These are phyloP conservation scores for Termitomyces heimii DNA, from an alignment of 768 basidiomycete species.

Conservation along the genomic window DNA sequence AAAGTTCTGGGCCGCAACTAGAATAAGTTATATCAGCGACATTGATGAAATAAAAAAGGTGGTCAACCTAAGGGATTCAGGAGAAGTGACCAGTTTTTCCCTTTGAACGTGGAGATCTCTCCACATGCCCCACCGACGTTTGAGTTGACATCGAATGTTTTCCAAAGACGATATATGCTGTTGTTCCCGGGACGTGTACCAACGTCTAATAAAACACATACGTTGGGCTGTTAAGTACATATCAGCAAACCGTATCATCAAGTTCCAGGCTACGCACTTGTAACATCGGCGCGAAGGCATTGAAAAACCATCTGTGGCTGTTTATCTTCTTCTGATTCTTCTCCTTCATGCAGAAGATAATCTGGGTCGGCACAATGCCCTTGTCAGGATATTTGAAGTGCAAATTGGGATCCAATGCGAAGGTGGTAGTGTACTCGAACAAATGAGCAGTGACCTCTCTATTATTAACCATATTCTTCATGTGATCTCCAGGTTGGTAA, in stretches of 20 bases:
- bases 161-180: constrained; percentile 93
- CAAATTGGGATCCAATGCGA: constrained; percentile 71
- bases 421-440: constrained; percentile 85
- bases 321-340: constrained; percentile 98
- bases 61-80: constrained; percentile 79
- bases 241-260: neutral
- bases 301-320: constrained; percentile 96
- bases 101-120: constrained; percentile 93
- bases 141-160: constrained; percentile 86
- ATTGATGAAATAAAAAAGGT: constrained; percentile 10
- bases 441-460: constrained; percentile 54
- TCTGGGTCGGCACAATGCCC: constrained; percentile 92
- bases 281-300: constrained; percentile 80
- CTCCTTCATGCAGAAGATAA: constrained; percentile 88
- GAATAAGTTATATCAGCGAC: neutral
- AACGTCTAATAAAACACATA: constrained; percentile 90
- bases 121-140: constrained; percentile 96
- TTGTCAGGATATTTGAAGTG: constrained; percentile 89
- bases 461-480: constrained; percentile 62
- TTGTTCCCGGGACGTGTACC: constrained; percentile 87
- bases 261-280: constrained; percentile 41
- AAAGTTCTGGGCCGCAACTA: constrained; percentile 93
- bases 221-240: constrained; percentile 59
- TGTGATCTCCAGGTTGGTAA: constrained; percentile 56
- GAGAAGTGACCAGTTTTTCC: constrained; percentile 75